Conservation (phyloP, 495 filamentous ascomycete genomes). For the Podospora didyma region DNA sequence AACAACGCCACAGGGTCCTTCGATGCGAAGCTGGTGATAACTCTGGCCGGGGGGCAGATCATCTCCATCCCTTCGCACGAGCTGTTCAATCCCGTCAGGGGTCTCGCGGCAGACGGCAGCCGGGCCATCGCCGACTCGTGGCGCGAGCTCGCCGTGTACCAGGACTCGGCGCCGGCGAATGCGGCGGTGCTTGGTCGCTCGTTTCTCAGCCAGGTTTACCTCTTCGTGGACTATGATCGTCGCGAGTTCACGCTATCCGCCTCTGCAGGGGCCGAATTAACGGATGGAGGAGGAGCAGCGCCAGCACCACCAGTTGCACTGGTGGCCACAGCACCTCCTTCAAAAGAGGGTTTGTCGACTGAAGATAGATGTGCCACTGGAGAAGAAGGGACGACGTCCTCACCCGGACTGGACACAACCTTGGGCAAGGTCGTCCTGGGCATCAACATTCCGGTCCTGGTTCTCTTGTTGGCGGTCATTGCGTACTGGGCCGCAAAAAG, state of each 20-base stretch:
- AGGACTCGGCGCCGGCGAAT: neutral
- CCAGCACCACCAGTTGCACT: neutral
- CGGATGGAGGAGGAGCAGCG: neutral
- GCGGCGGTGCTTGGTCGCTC: neutral
- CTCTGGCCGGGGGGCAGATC: neutral
- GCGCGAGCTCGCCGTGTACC: neutral
- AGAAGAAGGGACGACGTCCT: neutral
- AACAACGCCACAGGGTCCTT: neutral
- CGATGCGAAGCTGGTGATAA: neutral
- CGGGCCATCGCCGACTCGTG: neutral
- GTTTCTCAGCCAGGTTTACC: neutral
- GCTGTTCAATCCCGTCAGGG: neutral
- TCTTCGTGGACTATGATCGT: neutral
- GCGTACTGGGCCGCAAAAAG: neutral
- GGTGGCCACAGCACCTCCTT: neutral
- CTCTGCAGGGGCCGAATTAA: neutral
- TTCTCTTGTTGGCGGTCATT: neutral
- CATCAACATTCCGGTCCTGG: neutral
- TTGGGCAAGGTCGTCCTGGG: neutral
- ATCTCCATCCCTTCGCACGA: neutral
- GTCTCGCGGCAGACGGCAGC: neutral
- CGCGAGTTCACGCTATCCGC: neutral
- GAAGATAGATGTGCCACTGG: neutral
- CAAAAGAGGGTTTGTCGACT: neutral
- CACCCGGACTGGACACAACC: neutral